Conservation (phyloP, 768 basidiomycete genomes). For the Collybiopsis luxurians region DNA sequence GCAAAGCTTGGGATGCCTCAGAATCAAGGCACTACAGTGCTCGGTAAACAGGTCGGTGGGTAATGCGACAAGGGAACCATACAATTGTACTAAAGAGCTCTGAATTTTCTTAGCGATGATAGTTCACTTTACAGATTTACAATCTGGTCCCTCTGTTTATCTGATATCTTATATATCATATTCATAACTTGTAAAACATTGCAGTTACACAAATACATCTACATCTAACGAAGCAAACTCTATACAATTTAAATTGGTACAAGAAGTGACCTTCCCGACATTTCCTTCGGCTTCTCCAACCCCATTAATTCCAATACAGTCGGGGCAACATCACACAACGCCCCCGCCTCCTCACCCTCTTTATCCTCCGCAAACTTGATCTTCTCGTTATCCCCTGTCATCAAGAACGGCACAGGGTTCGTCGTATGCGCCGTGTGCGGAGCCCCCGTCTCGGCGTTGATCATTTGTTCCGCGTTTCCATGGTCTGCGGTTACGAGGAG, state of each 20-base stretch:
- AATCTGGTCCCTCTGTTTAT: no score
- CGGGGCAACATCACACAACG: conserved; percentile 88
- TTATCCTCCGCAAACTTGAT: conserved; percentile 53
- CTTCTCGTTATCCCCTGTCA: conserved; percentile 62
- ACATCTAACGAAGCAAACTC: neutral
- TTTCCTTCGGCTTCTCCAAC: conserved; percentile 66
- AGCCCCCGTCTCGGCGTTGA: conserved; percentile 75
- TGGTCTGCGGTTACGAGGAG: conserved; percentile 91
- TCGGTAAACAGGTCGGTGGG: no score
- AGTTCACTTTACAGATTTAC: no score
- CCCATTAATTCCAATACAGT: conserved; percentile 82
- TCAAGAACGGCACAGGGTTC: conserved; percentile 89
- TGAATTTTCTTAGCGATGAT: no score
- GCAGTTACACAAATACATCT: neutral
- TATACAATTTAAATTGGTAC: conserved; percentile 9
- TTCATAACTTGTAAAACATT: no score
- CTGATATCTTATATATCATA: no score
- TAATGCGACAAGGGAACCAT: no score
- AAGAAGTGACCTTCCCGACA: conserved; percentile 59
- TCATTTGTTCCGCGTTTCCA: conserved; percentile 95
- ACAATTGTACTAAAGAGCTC: no score
- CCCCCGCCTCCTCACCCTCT: conserved; percentile 61
- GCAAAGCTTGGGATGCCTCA: no score
- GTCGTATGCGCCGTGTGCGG: conserved; percentile 94
- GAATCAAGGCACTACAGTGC: no score